phyloP scores from a whole-genome alignment of 805 yeast genomes.

The Candida sithepensis region DNA sequence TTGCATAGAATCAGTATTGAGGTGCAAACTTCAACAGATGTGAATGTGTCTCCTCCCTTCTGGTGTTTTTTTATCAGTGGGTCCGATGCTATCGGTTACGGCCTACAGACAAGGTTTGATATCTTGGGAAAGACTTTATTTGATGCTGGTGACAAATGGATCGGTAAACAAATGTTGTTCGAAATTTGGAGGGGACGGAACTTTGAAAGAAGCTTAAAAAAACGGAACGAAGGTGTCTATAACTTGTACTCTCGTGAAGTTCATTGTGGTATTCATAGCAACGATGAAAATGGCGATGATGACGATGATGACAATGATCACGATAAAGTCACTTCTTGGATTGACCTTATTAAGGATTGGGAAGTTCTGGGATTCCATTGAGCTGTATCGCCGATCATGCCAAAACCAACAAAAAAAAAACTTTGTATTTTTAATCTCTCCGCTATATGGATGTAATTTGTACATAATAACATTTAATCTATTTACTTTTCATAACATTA shows the following conservation, averaged over 20 bases:
- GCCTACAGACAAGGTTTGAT: constrained; percentile 32
- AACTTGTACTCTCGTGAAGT: background rate
- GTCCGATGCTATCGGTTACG: constrained; percentile 34
- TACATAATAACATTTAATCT: too few species aligned
- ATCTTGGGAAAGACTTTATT: constrained; percentile 31
- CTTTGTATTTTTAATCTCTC: background rate
- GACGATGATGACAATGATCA: constrained; percentile 16
- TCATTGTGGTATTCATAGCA: background rate
- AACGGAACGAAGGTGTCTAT: background rate
- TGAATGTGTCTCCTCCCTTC: constrained; percentile 38
- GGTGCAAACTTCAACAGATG: constrained; percentile 16
- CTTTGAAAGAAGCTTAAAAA: constrained; percentile 2
- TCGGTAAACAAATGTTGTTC: constrained; percentile 49
- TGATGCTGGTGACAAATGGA: constrained; percentile 44
- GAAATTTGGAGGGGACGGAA: constrained; percentile 48
- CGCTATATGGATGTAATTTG: too few species aligned
- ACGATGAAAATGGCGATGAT: constrained; percentile 23
- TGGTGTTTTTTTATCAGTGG: constrained; percentile 48
- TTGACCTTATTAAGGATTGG: constrained; percentile 56
- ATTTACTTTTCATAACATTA: background rate
- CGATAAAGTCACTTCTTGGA: constrained; percentile 40
- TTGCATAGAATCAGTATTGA: constrained; percentile 20
- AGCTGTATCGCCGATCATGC: background rate
- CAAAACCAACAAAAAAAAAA: too few species aligned
- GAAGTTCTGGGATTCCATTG: constrained; percentile 34